Conservation (phyloP, 768 basidiomycete species). For the Mrakia gelida region DNA sequence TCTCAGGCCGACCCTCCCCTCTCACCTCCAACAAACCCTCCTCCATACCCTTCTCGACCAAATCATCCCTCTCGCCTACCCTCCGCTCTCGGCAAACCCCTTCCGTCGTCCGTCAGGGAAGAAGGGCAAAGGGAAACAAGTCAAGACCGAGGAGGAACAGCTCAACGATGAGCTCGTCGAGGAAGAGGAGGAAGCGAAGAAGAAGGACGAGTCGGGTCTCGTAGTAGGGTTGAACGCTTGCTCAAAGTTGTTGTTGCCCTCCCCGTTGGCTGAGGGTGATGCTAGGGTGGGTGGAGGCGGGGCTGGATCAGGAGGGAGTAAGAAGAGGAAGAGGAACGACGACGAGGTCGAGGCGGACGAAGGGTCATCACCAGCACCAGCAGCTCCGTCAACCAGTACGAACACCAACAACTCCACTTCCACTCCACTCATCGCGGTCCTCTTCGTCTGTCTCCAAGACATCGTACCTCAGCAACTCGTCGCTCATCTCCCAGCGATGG, state of each 20-base stretch:
- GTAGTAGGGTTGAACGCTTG: conserved; percentile 2
- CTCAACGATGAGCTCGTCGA: conserved; percentile 1
- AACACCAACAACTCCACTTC: background rate
- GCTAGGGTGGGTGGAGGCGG: background rate
- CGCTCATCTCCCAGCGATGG: conserved; percentile 20
- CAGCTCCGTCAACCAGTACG: background rate
- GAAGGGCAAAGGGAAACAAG: background rate
- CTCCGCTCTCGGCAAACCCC: background rate
- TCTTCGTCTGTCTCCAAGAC: conserved; percentile 23
- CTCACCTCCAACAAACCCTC: conserved; percentile 23
- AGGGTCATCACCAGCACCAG: background rate
- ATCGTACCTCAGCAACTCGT: conserved; percentile 20
- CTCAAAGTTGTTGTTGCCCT: background rate
- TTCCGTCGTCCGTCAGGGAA: conserved; percentile 2
- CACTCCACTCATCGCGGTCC: background rate
- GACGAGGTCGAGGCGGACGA: background rate
- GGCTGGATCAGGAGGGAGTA: background rate
- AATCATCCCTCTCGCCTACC: conserved; percentile 14
- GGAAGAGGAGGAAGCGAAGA: background rate
- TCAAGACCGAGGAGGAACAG: background rate
- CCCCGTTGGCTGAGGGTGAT: background rate
- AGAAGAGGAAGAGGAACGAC: background rate
- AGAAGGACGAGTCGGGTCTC: background rate
- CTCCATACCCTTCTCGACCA: conserved; percentile 18
- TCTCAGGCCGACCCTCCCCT: conserved; percentile 15